Conservation (phyloP, 2,329 filamentous ascomycete genomes). For the Aureobasidium vineae region DNA sequence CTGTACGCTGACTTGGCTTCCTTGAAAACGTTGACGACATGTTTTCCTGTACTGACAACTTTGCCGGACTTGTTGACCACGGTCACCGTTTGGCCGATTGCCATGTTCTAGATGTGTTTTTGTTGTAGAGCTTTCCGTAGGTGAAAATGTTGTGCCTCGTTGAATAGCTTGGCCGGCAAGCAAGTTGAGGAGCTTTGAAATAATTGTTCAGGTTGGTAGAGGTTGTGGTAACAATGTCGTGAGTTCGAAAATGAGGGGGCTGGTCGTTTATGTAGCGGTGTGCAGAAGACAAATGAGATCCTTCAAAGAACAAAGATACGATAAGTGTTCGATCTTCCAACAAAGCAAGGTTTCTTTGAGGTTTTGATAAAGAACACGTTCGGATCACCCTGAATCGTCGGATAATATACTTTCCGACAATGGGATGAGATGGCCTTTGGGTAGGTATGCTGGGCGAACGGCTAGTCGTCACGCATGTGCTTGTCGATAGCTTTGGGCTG, state of each 20-base stretch:
- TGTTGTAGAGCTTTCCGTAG: neutral
- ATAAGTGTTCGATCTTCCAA: neutral
- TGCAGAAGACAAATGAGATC: constrained; percentile 22
- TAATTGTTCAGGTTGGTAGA: neutral
- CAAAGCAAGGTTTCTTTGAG: constrained; percentile 9
- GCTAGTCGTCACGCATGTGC: constrained; percentile 8
- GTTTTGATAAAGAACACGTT: neutral
- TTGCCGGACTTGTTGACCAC: constrained; percentile 91
- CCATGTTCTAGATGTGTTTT: constrained; percentile 17
- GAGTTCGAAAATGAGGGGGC: constrained; percentile 19
- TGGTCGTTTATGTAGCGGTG: constrained; percentile 26
- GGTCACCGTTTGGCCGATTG: constrained; percentile 70
- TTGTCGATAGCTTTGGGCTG: constrained; percentile 19
- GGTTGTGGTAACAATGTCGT: neutral
- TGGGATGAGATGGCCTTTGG: constrained; percentile 9
- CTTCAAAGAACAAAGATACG: constrained; percentile 20
- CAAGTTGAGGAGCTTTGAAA: neutral
- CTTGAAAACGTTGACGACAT: constrained; percentile 85
- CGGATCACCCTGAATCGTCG: neutral
- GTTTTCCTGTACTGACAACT: constrained; percentile 86
- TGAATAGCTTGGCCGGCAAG: constrained; percentile 20
- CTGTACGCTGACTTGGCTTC: constrained; percentile 86
- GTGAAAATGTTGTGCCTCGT: neutral
- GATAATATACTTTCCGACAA: neutral
- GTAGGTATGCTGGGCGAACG: neutral